Evolutionary conservation across 306 rosid species (phyloP), one percentile per base, ranked within the genome.

Genomic region (Vachellia collinsii): DNA sequence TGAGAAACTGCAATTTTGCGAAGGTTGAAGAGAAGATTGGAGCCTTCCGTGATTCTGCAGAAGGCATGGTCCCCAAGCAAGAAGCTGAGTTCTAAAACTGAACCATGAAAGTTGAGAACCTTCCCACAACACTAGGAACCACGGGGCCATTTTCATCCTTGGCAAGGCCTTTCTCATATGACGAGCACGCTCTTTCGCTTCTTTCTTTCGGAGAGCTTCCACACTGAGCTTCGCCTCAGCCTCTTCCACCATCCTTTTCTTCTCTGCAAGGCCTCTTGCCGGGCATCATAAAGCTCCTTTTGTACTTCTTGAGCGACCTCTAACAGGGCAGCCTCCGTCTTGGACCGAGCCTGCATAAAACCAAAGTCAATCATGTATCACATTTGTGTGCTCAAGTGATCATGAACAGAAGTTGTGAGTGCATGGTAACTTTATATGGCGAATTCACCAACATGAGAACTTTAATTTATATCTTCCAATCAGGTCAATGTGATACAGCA

Each of bases 241-340:
- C 88, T 95, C 99, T 85, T 95, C 98, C 88, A 94, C 36, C 88
- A 89, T 74, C 87, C 90, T 91, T 77, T 83, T 95, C 97, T 95
- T 86, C 89, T 89, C 90, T 95, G 99, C 86, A 93, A 42, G 9
- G 98, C 93, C 79, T 93, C 98, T 87, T 93, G 99, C 84, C 96
- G 87, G 1, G 83, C 92, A 71, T 90, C 87, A 70, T 90, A 94
- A 65, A 86, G 92, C 84, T 95, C 99, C 83, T 80, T 93, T 77
- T 88, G 89, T n/a, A 89, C 90, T 89, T 95, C 99, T 66, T 89
- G 97, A 64, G 98, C 97, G 67, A 87, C 92, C 88, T 90, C 92
- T 34, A 72, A 70, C 67, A 98, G 82, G 39, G 91, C 86, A 69
- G 84, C 72, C 71, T 95, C 99, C 13, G 98, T 90, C 85, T 93